Percentiles rank a stretch among this genome's conserved stretches.
Evolutionary conservation across 371 early-diverging fungal species (phyloP).

Genomic region (Saksenaea vasiformis): DNA sequence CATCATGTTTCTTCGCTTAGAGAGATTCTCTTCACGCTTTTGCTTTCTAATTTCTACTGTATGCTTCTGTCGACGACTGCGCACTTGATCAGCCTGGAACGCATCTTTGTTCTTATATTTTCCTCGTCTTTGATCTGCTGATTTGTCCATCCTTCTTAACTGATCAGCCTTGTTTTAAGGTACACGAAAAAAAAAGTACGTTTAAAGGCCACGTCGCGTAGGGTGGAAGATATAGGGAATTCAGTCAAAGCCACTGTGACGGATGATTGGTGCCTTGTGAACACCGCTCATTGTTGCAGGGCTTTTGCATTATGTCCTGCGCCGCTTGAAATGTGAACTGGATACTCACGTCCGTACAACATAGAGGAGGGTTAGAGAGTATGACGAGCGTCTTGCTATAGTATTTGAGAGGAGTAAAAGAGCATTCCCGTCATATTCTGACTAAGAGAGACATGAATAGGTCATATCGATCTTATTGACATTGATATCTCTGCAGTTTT

Average conservation of each 20-base stretch:
- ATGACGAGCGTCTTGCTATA: too few relatives aligned
- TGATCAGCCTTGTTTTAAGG: background rate
- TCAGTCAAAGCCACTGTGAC: background rate
- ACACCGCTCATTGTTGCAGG: too few relatives aligned
- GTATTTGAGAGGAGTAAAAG: too few relatives aligned
- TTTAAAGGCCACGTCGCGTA: background rate
- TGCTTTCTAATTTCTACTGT: constrained; percentile 91
- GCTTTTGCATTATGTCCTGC: too few relatives aligned
- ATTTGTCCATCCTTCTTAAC: constrained; percentile 12
- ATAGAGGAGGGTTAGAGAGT: too few relatives aligned
- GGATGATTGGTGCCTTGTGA: background rate
- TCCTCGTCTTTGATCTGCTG: constrained; percentile 30
- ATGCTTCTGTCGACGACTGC: constrained; percentile 45
- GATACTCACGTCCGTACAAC: too few relatives aligned
- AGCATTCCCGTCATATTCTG: too few relatives aligned
- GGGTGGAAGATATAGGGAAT: background rate
- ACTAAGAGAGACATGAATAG: too few relatives aligned
- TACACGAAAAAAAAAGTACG: background rate
- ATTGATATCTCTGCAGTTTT: too few relatives aligned
- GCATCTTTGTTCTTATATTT: constrained; percentile 40
- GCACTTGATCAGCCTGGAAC: constrained; percentile 39
- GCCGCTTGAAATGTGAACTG: too few relatives aligned
- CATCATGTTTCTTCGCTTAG: constrained; percentile 23
- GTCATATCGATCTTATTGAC: too few relatives aligned
- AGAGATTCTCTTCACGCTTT: constrained; percentile 89